Percentiles rank a stretch among this genome's conserved stretches.
Conservation (phyloP, 805 yeast genomes). For the Naumovozyma baii region DNA sequence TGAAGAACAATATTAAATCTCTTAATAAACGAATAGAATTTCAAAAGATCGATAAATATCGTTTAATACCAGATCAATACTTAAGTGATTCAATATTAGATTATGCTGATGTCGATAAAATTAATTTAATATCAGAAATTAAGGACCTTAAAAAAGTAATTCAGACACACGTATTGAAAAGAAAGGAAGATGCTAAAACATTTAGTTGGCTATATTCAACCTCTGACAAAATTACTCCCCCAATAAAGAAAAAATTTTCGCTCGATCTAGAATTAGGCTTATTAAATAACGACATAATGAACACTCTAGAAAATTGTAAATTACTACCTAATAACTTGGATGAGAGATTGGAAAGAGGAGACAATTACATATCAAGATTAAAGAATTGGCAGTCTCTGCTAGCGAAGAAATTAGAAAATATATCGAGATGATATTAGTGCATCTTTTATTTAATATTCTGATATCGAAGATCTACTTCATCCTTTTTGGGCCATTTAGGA, state of each 20-base stretch:
- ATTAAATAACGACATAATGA: too few species aligned
- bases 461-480: constrained; percentile 10
- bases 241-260: too few species aligned
- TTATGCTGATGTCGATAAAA: constrained; percentile 26
- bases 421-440: too few species aligned
- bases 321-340: too few species aligned
- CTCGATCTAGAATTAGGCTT: too few species aligned
- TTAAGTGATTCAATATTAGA: constrained; percentile 32
- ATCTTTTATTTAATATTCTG: too few species aligned
- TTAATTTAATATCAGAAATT: constrained; percentile 38
- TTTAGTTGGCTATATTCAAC: not conserved
- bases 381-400: too few species aligned
- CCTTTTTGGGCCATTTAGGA: constrained; percentile 60
- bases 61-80: constrained; percentile 19
- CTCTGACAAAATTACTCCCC: not conserved
- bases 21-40: constrained; percentile 4
- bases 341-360: too few species aligned
- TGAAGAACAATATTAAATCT: constrained; percentile 5
- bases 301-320: too few species aligned
- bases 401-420: too few species aligned
- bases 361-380: too few species aligned
- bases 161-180: too few species aligned
- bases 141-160: constrained; percentile 20
- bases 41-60: constrained; percentile 21
- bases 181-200: not conserved